phyloP scores from a whole-genome alignment of 345 rosid species.

The Bruguiera parviflora region DNA sequence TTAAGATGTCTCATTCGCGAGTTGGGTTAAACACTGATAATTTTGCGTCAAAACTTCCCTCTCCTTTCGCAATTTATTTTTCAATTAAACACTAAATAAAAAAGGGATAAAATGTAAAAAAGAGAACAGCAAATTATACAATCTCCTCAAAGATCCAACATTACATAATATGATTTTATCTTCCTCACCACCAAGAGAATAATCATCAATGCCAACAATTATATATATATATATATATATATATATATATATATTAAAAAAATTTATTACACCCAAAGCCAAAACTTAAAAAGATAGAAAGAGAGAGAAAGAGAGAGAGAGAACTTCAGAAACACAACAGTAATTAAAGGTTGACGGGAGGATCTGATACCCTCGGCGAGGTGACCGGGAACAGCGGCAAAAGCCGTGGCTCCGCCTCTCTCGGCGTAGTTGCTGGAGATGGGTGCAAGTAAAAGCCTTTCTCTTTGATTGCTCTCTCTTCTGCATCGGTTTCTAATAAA shows the following conservation, averaged over 20 bases:
- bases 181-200: constrained; percentile 17
- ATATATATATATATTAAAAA: not conserved
- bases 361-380: constrained; percentile 78
- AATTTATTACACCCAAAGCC: constrained; percentile 34
- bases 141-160: constrained; percentile 32
- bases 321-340: not conserved
- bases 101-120: not conserved
- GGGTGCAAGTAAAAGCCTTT: constrained; percentile 87
- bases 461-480: constrained; percentile 83
- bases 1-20: not conserved
- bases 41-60: not conserved
- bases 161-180: constrained; percentile 19
- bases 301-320: not conserved
- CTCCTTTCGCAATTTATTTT: not conserved
- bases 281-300: not conserved
- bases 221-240: constrained; percentile 25
- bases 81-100: constrained; percentile 14
- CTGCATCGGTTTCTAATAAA: constrained; percentile 36
- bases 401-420: constrained; percentile 71
- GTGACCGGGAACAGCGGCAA: constrained; percentile 86
- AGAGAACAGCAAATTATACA: constrained; percentile 22
- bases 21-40: not conserved
- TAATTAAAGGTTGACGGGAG: constrained; percentile 50
- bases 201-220: constrained; percentile 24
- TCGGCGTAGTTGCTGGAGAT: constrained; percentile 77